These are phyloP conservation scores for Debaryomyces nepalensis DNA, from an alignment of 1,139 yeast genomes.

Conservation along the genomic window DNA sequence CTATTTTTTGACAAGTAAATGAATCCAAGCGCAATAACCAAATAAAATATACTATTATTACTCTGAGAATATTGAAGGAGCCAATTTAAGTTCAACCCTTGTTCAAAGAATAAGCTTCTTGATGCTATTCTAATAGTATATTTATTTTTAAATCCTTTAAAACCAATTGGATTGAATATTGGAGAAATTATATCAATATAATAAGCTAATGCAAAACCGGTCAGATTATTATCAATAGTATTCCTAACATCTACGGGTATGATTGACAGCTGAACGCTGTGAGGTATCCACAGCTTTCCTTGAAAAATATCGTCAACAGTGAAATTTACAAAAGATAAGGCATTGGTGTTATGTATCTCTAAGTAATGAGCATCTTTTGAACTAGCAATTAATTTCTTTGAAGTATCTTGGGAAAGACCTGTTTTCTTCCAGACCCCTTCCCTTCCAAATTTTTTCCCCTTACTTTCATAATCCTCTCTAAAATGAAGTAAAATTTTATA, in stretches of 20 bases:
- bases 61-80: conserved; percentile 32
- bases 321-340: conserved; percentile 10
- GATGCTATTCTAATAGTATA: conserved; percentile 2
- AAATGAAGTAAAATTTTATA: conserved; percentile 32
- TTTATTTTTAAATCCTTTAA: background rate
- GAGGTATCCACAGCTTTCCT: conserved; percentile 6
- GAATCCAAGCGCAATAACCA: conserved; percentile 32
- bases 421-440: conserved; percentile 36
- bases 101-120: conserved; percentile 25
- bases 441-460: conserved; percentile 36
- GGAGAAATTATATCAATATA: conserved; percentile 34
- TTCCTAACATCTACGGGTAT: conserved; percentile 30
- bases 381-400: background rate
- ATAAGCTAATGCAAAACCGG: conserved; percentile 28
- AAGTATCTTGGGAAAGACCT: background rate
- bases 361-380: conserved; percentile 8
- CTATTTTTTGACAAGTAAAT: conserved; percentile 27
- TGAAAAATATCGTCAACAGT: conserved; percentile 7
- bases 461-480: conserved; percentile 34
- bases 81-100: conserved; percentile 28
- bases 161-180: conserved; percentile 32
- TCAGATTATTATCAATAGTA: conserved; percentile 21
- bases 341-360: conserved; percentile 2
- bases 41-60: conserved; percentile 29
- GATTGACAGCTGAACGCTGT: conserved; percentile 19